Evolutionary conservation across 305 asterid genomes (phyloP).

Genomic region (Galium porrigens): DNA sequence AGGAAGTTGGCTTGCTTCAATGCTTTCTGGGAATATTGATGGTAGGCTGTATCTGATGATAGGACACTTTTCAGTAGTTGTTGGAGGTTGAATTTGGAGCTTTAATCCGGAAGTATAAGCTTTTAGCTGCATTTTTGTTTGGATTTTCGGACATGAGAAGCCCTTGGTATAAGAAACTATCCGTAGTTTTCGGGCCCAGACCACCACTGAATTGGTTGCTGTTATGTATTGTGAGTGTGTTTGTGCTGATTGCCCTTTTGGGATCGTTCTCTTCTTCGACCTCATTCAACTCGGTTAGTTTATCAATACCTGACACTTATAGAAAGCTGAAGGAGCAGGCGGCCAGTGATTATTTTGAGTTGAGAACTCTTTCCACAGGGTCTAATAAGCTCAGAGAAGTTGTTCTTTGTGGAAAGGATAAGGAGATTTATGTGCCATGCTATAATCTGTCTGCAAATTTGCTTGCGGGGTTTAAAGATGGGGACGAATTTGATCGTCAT

Average conservation of each 20-base stretch:
- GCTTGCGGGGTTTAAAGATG: slow-evolving; percentile 62
- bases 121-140: slow-evolving; percentile 11
- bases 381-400: slow-evolving; percentile 40
- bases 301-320: slow-evolving; percentile 36
- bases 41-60: slow-evolving; percentile 37
- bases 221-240: slow-evolving; percentile 45
- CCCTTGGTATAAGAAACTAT: slow-evolving; percentile 54
- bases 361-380: slow-evolving; percentile 39
- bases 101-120: slow-evolving; percentile 22
- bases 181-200: slow-evolving; percentile 46
- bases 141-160: slow-evolving; percentile 70
- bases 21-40: slow-evolving; percentile 28
- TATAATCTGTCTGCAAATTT: slow-evolving; percentile 72
- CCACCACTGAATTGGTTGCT: slow-evolving; percentile 73
- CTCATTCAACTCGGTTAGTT: slow-evolving; percentile 36
- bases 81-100: slow-evolving; percentile 37
- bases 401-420: slow-evolving; percentile 75
- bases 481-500: slow-evolving; percentile 84
- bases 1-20: slow-evolving; percentile 18
- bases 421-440: slow-evolving; percentile 82
- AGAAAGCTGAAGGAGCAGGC: slow-evolving; percentile 69
- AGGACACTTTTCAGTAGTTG: slow-evolving; percentile 26
- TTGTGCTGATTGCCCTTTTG: slow-evolving; percentile 43
- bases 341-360: slow-evolving; percentile 54
- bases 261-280: slow-evolving; percentile 50